A percentile compares a stretch with the other conserved stretches of the same genome.
These are phyloP conservation scores for Tulasnella sp. DNA, from an alignment of 768 basidiomycete species.

Conservation along the genomic window DNA sequence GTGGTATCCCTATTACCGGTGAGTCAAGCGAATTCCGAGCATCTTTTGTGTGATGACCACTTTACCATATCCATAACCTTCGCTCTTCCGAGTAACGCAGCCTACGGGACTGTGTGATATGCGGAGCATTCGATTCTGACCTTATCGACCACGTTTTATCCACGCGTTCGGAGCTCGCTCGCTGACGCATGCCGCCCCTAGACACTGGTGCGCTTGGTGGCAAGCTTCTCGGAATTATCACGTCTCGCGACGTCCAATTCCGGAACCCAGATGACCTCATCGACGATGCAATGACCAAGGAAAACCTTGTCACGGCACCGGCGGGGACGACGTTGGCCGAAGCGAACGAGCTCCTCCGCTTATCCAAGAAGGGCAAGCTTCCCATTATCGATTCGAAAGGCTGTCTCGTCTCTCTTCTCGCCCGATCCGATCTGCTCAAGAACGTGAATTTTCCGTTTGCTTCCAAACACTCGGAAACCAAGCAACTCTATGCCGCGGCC, in stretches of 20 bases:
- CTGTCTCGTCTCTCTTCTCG: slow-evolving; percentile 68
- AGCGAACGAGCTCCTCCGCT: slow-evolving; percentile 88
- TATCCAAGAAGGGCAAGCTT: slow-evolving; percentile 96
- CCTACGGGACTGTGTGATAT: slow-evolving; percentile 48
- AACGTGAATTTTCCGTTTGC: slow-evolving; percentile 95
- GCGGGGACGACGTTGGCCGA: slow-evolving; percentile 82
- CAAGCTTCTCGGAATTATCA: slow-evolving; percentile 92
- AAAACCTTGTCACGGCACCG: slow-evolving; percentile 65
- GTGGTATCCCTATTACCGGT: slow-evolving; percentile 97
- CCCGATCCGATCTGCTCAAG: slow-evolving; percentile 93
- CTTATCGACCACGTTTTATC: slow-evolving; percentile 12
- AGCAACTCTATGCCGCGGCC: slow-evolving; percentile 94
- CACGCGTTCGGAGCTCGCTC: not conserved
- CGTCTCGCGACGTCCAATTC: slow-evolving; percentile 93
- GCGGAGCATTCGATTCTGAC: slow-evolving; percentile 38
- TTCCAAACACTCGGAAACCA: slow-evolving; percentile 77
- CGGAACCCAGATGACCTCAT: slow-evolving; percentile 53
- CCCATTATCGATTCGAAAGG: slow-evolving; percentile 64
- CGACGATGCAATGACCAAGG: slow-evolving; percentile 75
- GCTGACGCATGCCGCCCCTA: slow-evolving; percentile 25
- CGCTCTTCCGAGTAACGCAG: slow-evolving; percentile 73
- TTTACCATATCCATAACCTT: slow-evolving; percentile 57
- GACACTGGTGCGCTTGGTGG: slow-evolving; percentile 80
- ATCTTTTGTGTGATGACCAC: not conserved
- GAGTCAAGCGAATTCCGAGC: slow-evolving; percentile 27